phyloP scores from a whole-genome alignment of 176 grass and related monocot genomes.

The Aegilops speltoides region DNA sequence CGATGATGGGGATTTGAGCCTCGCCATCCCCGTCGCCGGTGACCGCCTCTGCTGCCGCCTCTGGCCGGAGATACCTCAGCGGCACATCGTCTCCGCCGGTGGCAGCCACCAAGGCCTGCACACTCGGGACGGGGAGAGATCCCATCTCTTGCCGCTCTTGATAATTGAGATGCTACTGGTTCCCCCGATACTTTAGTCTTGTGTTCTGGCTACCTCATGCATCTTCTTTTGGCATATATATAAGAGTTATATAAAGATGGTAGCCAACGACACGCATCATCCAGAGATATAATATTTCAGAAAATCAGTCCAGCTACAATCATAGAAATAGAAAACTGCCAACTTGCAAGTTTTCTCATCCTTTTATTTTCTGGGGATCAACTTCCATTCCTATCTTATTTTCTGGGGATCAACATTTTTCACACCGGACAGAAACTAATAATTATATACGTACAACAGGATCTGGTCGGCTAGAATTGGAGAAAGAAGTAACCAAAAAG shows the following conservation, averaged over 20 bases:
- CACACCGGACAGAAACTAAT: too few relatives aligned
- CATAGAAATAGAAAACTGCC: background rate
- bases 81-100: background rate
- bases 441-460: too few relatives aligned
- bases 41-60: background rate
- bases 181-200: too few relatives aligned
- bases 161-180: background rate
- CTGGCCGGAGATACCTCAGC: slow-evolving; percentile 29
- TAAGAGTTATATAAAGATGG: too few relatives aligned
- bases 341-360: background rate
- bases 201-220: too few relatives aligned
- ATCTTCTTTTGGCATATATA: too few relatives aligned
- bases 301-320: background rate
- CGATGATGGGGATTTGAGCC: slow-evolving; percentile 8
- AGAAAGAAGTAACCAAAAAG: too few relatives aligned
- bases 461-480: too few relatives aligned
- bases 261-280: too few relatives aligned
- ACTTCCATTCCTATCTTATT: background rate
- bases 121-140: slow-evolving; percentile 40
- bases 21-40: background rate
- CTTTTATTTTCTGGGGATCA: too few relatives aligned
- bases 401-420: background rate
- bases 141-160: background rate
- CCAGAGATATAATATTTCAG: background rate
- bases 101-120: slow-evolving; percentile 30